These are phyloP conservation scores for Serendipita sp. DNA, from an alignment of 768 basidiomycete species.

Conservation along the genomic window DNA sequence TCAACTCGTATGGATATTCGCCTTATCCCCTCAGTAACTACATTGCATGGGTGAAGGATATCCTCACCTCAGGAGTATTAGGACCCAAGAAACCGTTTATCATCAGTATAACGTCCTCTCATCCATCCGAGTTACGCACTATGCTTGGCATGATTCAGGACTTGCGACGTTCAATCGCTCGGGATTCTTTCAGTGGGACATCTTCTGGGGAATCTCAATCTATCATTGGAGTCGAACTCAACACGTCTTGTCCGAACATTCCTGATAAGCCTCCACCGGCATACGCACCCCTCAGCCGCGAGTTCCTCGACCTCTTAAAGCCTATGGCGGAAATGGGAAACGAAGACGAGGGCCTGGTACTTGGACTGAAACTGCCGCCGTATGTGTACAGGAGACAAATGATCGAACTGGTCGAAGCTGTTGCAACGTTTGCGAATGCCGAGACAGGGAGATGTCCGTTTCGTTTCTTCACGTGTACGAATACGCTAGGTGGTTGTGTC, in stretches of 20 bases:
- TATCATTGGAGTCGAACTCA: slow-evolving; percentile 56
- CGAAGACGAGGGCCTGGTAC: slow-evolving; percentile 37
- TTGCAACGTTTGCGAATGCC: slow-evolving; percentile 26
- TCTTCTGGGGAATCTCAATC: too few species aligned
- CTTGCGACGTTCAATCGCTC: slow-evolving; percentile 26
- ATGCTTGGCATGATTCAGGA: slow-evolving; percentile 47
- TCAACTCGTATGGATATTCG: slow-evolving; percentile 82
- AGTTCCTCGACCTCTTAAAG: slow-evolving; percentile 24
- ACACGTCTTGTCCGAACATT: slow-evolving; percentile 78
- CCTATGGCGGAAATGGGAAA: slow-evolving; percentile 35
- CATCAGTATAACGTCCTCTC: slow-evolving; percentile 59
- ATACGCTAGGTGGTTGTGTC: slow-evolving; percentile 59
- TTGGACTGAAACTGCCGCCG: slow-evolving; percentile 70
- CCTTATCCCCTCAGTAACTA: slow-evolving; percentile 39
- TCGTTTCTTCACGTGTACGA: slow-evolving; percentile 64
- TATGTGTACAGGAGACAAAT: slow-evolving; percentile 52
- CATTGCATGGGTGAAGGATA: slow-evolving; percentile 17
- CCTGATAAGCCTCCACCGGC: slow-evolving; percentile 35
- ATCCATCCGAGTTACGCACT: slow-evolving; percentile 29
- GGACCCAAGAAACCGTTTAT: slow-evolving; percentile 44
- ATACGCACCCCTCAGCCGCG: slow-evolving; percentile 27
- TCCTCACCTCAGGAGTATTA: slow-evolving; percentile 17
- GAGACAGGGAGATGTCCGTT: slow-evolving; percentile 24
- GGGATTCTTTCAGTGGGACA: not conserved
- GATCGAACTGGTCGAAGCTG: slow-evolving; percentile 29